A percentile compares a stretch with the other conserved stretches of the same genome.
These are phyloP conservation scores for Gautieria morchelliformis DNA, from an alignment of 768 basidiomycete species.

Conservation along the genomic window DNA sequence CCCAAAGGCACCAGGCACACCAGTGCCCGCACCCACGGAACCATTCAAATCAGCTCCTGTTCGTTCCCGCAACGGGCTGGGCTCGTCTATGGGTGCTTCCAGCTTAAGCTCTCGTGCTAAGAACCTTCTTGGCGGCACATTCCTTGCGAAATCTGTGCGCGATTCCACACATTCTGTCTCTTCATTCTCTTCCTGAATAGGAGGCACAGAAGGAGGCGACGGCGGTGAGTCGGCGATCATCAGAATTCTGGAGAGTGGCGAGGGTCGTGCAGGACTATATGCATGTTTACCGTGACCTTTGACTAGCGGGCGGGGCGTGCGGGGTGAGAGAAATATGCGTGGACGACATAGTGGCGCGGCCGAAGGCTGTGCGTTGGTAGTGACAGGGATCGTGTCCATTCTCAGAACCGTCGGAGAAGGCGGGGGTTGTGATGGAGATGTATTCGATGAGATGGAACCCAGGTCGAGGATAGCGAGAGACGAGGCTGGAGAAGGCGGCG, in stretches of 20 bases:
- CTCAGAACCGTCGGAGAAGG: neutral
- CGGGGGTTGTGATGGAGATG: neutral
- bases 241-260: slow-evolving; percentile 71
- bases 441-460: neutral
- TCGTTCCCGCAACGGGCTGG: slow-evolving; percentile 45
- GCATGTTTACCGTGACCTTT: slow-evolving; percentile 54
- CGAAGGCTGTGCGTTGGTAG: slow-evolving; percentile 7
- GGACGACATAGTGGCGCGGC: slow-evolving; percentile 16
- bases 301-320: neutral
- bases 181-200: slow-evolving; percentile 21
- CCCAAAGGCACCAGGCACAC: neutral
- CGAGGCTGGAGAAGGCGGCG: slow-evolving; percentile 66
- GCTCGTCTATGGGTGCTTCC: slow-evolving; percentile 18
- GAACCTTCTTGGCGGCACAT: slow-evolving; percentile 10
- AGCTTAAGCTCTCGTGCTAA: slow-evolving; percentile 8
- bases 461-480: slow-evolving; percentile 35
- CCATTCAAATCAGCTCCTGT: neutral
- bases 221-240: slow-evolving; percentile 58
- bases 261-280: slow-evolving; percentile 73
- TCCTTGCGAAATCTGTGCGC: slow-evolving; percentile 11
- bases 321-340: slow-evolving; percentile 3
- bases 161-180: slow-evolving; percentile 23
- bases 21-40: neutral
- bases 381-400: neutral
- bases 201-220: slow-evolving; percentile 18